Percentiles rank a stretch among this genome's conserved stretches.
These are phyloP conservation scores for Yarrowia yakushimensis DNA, from an alignment of 805 yeast species.

Conservation along the genomic window DNA sequence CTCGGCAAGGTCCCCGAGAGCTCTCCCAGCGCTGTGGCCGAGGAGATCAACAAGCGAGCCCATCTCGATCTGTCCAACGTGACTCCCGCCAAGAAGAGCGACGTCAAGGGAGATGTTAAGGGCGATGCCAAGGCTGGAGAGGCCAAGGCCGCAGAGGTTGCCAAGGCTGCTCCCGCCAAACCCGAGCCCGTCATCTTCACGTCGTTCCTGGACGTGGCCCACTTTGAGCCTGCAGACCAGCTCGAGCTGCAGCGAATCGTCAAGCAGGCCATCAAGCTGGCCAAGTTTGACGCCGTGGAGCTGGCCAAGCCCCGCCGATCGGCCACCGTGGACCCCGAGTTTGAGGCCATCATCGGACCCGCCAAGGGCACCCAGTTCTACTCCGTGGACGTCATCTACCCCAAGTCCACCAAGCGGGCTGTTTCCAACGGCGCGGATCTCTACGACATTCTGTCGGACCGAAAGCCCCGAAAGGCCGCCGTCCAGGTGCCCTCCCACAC, in stretches of 20 bases:
- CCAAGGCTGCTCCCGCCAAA: conserved; percentile 9
- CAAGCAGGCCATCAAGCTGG: conserved; percentile 46
- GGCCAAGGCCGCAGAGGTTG: conserved; percentile 29
- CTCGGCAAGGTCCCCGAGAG: conserved; percentile 66
- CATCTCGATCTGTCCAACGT: conserved; percentile 74
- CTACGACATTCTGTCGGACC: conserved; percentile 36
- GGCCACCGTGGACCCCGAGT: conserved; percentile 54
- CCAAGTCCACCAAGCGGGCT: conserved; percentile 30
- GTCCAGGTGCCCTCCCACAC: conserved; percentile 28
- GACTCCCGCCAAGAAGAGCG: conserved; percentile 27
- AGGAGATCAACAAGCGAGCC: conserved; percentile 50
- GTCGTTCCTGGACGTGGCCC: conserved; percentile 27
- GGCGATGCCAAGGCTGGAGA: conserved; percentile 28
- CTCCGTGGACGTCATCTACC: conserved; percentile 38
- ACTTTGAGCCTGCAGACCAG: conserved; percentile 29
- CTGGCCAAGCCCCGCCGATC: conserved; percentile 32
- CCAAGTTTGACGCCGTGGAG: conserved; percentile 38
- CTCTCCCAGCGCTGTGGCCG: conserved; percentile 51
- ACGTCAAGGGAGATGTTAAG: not conserved
- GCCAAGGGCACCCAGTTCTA: conserved; percentile 37
- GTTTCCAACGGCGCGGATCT: conserved; percentile 32
- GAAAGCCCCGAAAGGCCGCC: conserved; percentile 30
- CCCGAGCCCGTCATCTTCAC: conserved; percentile 28
- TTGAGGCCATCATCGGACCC: conserved; percentile 56
- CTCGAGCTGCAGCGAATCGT: conserved; percentile 40